Evolutionary conservation across 257 asterid genomes (phyloP).

Genomic region (Gardenia jasminoides): DNA sequence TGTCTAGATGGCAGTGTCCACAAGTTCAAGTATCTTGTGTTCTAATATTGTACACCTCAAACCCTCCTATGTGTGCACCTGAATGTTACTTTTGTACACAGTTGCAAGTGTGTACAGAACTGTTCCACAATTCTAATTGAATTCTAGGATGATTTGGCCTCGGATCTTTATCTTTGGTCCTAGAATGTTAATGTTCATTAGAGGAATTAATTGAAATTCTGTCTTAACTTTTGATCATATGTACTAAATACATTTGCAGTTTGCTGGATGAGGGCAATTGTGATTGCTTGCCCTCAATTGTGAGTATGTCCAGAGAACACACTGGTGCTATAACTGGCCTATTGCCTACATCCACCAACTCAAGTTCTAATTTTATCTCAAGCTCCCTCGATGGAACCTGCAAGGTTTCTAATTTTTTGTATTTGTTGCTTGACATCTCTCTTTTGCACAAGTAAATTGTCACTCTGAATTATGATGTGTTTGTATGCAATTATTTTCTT

Average conservation of each 20-base stretch:
- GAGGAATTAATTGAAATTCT: neutral
- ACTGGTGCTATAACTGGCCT: slow-evolving; percentile 17
- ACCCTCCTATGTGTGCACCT: neutral
- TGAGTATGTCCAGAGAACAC: slow-evolving; percentile 14
- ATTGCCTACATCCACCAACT: neutral
- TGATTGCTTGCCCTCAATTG: neutral
- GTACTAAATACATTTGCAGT: neutral
- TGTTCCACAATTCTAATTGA: neutral
- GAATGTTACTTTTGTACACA: neutral
- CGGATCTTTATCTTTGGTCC: neutral
- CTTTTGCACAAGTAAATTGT: too few species aligned
- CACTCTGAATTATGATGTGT: too few species aligned
- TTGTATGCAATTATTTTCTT: too few species aligned
- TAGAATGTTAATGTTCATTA: neutral
- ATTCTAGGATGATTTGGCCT: neutral
- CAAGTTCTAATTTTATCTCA: slow-evolving; percentile 3
- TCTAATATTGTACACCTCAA: neutral
- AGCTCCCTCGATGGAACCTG: slow-evolving; percentile 23
- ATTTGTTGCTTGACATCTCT: neutral
- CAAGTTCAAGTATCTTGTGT: too few species aligned
- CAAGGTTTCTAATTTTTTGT: slow-evolving; percentile 6
- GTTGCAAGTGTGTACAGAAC: neutral
- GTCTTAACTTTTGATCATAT: neutral
- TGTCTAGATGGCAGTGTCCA: too few species aligned
- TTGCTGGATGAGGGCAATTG: slow-evolving; percentile 14